Conservation (phyloP, 495 filamentous ascomycete species). For the Astrothelium macrocarpum region DNA sequence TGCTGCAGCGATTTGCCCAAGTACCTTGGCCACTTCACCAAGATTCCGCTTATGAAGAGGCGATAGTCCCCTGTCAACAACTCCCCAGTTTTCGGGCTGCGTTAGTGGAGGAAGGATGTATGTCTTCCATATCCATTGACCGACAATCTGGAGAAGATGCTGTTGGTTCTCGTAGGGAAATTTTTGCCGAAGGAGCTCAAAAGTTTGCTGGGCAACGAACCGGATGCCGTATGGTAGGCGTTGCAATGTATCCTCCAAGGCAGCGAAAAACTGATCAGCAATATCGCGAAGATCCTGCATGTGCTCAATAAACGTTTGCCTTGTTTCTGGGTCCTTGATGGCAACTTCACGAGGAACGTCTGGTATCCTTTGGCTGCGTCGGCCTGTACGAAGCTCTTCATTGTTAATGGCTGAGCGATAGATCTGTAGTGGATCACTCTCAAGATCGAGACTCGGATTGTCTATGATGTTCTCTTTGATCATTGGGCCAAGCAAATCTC, state of each 20-base stretch:
- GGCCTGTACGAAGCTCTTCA: constrained; percentile 87
- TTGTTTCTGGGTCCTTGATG: constrained; percentile 86
- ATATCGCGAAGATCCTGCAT: constrained; percentile 89
- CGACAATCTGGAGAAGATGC: constrained; percentile 70
- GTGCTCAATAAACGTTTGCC: constrained; percentile 83
- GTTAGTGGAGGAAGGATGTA: constrained; percentile 85
- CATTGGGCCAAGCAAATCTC: constrained; percentile 70
- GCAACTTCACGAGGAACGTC: constrained; percentile 84
- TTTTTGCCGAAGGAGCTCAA: constrained; percentile 60
- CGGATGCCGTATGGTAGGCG: constrained; percentile 90
- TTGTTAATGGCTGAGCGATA: constrained; percentile 92
- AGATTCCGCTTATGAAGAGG: constrained; percentile 91
- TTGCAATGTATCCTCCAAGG: constrained; percentile 70
- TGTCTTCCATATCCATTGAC: constrained; percentile 84
- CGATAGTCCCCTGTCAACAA: constrained; percentile 75
- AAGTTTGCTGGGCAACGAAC: constrained; percentile 79
- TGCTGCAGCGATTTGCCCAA: constrained; percentile 77
- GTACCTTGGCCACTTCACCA: constrained; percentile 79
- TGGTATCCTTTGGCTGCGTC: constrained; percentile 63
- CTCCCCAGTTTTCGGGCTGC: constrained; percentile 80
- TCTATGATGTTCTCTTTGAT: constrained; percentile 85
- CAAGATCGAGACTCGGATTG: constrained; percentile 79
- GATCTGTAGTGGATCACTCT: constrained; percentile 96
- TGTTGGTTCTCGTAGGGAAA: constrained; percentile 74
- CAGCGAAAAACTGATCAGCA: constrained; percentile 73